Evolutionary conservation across 345 rosid species (phyloP).

Genomic region (Lepidium africanum): DNA sequence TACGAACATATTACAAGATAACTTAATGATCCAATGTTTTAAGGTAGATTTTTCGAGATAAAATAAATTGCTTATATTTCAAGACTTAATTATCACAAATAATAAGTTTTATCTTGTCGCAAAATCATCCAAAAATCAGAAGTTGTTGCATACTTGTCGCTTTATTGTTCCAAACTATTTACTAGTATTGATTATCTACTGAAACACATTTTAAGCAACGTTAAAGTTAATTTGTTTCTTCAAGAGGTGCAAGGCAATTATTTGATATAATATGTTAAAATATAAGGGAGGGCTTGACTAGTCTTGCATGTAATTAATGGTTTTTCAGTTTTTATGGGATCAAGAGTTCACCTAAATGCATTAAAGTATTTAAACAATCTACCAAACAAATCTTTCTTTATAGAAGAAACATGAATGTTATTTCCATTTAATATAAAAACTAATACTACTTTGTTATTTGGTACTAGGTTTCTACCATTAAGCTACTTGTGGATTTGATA

Average conservation of each 20-base stretch:
- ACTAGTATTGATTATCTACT: background rate
- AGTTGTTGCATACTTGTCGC: background rate
- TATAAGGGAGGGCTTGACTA: background rate
- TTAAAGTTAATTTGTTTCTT: background rate
- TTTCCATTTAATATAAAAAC: background rate
- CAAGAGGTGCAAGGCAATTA: constrained; percentile 4
- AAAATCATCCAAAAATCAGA: background rate
- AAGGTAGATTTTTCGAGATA: no score
- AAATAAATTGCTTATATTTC: background rate
- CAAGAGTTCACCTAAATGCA: constrained; percentile 6
- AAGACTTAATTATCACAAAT: background rate
- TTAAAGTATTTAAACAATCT: constrained; percentile 1
- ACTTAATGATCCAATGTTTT: no score
- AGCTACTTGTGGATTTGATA: background rate
- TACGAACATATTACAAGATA: no score
- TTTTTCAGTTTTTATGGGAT: background rate
- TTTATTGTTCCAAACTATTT: background rate
- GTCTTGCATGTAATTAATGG: constrained; percentile 20
- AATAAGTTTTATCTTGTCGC: background rate
- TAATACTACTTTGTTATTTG: background rate
- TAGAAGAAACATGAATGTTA: background rate
- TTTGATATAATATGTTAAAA: background rate
- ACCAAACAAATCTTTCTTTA: constrained; percentile 15
- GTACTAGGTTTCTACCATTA: background rate
- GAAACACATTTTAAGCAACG: background rate